phyloP scores from a whole-genome alignment of 441 rosid genomes.

The Lepidium campestre region DNA sequence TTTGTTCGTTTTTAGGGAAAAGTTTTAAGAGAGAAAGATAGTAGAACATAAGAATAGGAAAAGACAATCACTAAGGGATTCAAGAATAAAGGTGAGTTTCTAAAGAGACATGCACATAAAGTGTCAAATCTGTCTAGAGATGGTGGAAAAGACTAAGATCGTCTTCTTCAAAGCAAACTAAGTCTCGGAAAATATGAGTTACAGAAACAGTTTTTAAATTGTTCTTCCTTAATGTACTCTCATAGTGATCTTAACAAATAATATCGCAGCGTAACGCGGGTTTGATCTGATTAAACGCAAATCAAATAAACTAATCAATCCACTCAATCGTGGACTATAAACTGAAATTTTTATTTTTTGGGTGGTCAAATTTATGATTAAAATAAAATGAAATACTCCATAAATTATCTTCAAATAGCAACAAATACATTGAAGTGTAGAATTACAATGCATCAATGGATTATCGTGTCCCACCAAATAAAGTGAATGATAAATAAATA shows the following conservation, averaged over 20 bases:
- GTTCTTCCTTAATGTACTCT: neutral
- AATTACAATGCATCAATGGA: neutral
- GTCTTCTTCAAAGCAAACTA: conserved; percentile 41
- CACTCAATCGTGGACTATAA: too few relatives aligned
- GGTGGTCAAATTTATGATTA: neutral
- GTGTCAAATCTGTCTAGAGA: conserved; percentile 36
- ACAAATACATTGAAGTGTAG: neutral
- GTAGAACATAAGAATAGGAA: conserved; percentile 45
- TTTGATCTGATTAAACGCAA: too few relatives aligned
- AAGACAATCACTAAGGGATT: conserved; percentile 43
- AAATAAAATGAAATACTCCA: neutral
- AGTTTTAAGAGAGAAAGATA: conserved; percentile 42
- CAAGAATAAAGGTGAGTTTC: conserved; percentile 31
- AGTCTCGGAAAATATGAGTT: conserved; percentile 53
- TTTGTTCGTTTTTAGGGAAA: conserved; percentile 45
- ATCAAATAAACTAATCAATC: too few relatives aligned
- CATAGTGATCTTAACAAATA: too few relatives aligned
- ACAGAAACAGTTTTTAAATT: conserved; percentile 19
- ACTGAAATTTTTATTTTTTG: too few relatives aligned
- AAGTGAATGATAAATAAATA: conserved; percentile 1
- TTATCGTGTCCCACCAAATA: conserved; percentile 18
- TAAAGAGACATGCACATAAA: conserved; percentile 55
- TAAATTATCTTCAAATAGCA: too few relatives aligned
- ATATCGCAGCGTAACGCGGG: too few relatives aligned
- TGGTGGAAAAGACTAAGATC: conserved; percentile 69